Conservation (phyloP, 2,329 filamentous ascomycete genomes). For the Fusarium pininemorale region DNA sequence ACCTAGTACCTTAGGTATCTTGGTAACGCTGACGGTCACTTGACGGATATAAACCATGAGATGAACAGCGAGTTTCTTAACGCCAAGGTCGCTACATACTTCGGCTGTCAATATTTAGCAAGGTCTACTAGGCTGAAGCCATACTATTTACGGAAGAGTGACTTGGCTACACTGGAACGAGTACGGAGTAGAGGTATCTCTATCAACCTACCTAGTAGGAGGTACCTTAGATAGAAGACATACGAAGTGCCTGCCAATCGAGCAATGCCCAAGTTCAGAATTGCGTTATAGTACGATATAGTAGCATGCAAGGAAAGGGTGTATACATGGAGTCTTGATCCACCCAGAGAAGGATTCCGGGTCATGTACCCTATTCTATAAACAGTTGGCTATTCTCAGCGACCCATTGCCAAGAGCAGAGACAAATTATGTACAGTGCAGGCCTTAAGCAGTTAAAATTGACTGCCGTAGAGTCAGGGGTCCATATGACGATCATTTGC, state of each 20-base stretch:
- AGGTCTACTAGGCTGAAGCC: neutral
- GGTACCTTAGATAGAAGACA: neutral
- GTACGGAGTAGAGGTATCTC: neutral
- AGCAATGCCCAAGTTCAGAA: neutral
- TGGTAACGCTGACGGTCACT: neutral
- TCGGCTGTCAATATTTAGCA: neutral
- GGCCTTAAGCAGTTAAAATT: neutral
- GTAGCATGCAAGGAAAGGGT: neutral
- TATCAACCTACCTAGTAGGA: neutral
- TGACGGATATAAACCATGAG: constrained; percentile 8
- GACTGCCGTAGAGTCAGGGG: constrained; percentile 13
- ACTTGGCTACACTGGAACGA: neutral
- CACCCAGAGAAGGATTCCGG: neutral
- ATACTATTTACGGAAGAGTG: constrained; percentile 5
- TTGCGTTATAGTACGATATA: neutral
- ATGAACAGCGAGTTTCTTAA: neutral
- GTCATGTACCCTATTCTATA: neutral
- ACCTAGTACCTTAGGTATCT: neutral
- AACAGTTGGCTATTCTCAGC: neutral
- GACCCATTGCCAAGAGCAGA: constrained; percentile 3
- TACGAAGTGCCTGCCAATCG: neutral
- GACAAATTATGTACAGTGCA: neutral
- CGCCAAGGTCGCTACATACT: neutral
- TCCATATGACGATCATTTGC: constrained; percentile 9
- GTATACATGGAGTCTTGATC: neutral